phyloP scores from a whole-genome alignment of 257 asterid genomes.

The Solanum bulbocastanum region DNA sequence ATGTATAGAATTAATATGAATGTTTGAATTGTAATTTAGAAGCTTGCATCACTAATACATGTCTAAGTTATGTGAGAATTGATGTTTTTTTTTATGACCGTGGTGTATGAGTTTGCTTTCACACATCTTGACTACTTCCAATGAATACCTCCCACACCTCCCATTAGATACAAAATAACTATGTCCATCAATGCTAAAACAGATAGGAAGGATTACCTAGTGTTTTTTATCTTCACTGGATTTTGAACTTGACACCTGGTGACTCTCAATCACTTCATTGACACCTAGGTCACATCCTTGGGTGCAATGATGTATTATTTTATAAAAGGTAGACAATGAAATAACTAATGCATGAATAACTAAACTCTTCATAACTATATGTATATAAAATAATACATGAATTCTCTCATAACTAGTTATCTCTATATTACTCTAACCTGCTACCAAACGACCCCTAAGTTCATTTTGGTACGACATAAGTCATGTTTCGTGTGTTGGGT shows the following conservation, averaged over 20 bases:
- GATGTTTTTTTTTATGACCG: too few species aligned
- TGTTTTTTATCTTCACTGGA: neutral
- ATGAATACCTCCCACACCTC: neutral
- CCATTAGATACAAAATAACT: neutral
- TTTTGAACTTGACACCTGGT: too few species aligned
- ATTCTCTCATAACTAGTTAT: neutral
- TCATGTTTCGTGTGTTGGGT: neutral
- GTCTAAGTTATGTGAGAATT: neutral
- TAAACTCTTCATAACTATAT: neutral
- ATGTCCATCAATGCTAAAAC: neutral
- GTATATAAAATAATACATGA: too few species aligned
- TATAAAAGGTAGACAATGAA: neutral
- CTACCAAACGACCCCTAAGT: neutral
- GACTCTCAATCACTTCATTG: neutral
- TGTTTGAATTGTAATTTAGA: neutral
- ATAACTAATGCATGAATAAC: neutral
- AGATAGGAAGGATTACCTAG: neutral
- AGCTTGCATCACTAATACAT: neutral
- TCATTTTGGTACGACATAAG: neutral
- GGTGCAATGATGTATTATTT: neutral
- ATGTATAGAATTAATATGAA: neutral
- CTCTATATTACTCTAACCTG: neutral
- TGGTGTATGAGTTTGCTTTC: neutral
- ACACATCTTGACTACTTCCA: neutral
- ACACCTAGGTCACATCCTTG: neutral